Evolutionary conservation across 495 filamentous ascomycete genomes (phyloP).

Genomic region (Aspergillus bertholletiae): DNA sequence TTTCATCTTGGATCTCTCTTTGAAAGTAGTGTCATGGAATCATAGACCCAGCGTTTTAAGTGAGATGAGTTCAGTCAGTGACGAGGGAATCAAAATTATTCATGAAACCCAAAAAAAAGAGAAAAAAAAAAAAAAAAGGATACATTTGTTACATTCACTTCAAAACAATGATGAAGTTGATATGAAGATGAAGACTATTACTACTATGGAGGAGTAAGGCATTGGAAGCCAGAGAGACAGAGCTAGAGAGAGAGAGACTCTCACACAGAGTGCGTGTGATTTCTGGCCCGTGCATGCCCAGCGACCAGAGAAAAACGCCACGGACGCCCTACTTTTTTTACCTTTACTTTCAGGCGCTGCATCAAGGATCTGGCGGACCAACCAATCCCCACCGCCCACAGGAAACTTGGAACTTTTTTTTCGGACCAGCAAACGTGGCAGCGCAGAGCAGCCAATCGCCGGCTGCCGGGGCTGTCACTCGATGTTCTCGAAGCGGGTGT

Average conservation of each 20-base stretch:
- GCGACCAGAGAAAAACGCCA: neutral
- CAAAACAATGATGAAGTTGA: too few species aligned
- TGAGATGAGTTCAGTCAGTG: too few species aligned
- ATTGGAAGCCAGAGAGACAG: too few species aligned
- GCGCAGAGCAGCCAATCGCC: constrained; percentile 15
- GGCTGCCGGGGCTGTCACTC: constrained; percentile 6
- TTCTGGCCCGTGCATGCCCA: neutral
- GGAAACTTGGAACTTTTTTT: neutral
- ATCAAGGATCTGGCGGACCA: neutral
- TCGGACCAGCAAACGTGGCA: constrained; percentile 11
- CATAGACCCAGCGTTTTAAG: too few species aligned
- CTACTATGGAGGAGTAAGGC: too few species aligned
- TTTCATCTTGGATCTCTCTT: too few species aligned
- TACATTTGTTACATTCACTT: too few species aligned
- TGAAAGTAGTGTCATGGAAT: too few species aligned
- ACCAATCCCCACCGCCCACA: neutral
- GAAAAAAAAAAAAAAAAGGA: too few species aligned
- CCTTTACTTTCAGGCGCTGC: neutral
- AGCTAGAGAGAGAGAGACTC: neutral
- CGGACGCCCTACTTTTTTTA: neutral
- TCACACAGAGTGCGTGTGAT: neutral
- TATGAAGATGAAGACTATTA: too few species aligned
- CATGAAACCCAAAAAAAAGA: too few species aligned
- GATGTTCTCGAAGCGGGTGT: constrained; percentile 11
- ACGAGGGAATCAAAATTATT: too few species aligned